Conservation (phyloP, 2,329 filamentous ascomycete species). For the Fulvia fulva region DNA sequence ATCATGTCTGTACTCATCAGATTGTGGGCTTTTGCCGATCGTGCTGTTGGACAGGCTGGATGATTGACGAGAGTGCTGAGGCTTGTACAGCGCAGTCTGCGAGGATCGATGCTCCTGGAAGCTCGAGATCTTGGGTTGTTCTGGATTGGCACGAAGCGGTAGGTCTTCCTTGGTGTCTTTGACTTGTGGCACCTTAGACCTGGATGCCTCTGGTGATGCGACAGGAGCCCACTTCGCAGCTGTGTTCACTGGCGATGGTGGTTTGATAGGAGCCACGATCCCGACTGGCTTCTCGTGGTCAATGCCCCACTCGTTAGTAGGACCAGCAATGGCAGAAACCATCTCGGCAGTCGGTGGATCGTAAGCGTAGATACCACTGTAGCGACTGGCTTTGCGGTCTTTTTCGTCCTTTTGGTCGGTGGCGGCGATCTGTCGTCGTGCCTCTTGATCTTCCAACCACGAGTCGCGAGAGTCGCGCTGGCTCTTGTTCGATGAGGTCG, state of each 20-base stretch:
- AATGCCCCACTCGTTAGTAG: not conserved
- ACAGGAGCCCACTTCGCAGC: not conserved
- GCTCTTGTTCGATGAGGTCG: not conserved
- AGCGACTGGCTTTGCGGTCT: not conserved
- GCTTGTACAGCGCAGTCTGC: not conserved
- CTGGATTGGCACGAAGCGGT: not conserved
- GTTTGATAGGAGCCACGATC: not conserved
- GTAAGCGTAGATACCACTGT: constrained; percentile 2
- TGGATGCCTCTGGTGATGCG: not conserved
- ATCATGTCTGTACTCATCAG: not conserved
- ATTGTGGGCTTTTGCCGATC: not conserved
- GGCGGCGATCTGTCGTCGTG: not conserved
- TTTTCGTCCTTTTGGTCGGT: not conserved
- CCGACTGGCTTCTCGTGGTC: not conserved
- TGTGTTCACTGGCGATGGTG: not conserved
- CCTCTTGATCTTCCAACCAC: not conserved
- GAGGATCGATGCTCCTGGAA: constrained; percentile 1
- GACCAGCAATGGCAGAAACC: not conserved
- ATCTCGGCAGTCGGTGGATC: constrained; percentile 1
- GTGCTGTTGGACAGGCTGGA: not conserved
- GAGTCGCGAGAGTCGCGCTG: not conserved
- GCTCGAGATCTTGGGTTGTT: not conserved
- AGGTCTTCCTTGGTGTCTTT: not conserved
- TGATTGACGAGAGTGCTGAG: not conserved
- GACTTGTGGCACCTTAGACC: not conserved